phyloP scores from a whole-genome alignment of 768 basidiomycete genomes.

The Auricularia cornea region DNA sequence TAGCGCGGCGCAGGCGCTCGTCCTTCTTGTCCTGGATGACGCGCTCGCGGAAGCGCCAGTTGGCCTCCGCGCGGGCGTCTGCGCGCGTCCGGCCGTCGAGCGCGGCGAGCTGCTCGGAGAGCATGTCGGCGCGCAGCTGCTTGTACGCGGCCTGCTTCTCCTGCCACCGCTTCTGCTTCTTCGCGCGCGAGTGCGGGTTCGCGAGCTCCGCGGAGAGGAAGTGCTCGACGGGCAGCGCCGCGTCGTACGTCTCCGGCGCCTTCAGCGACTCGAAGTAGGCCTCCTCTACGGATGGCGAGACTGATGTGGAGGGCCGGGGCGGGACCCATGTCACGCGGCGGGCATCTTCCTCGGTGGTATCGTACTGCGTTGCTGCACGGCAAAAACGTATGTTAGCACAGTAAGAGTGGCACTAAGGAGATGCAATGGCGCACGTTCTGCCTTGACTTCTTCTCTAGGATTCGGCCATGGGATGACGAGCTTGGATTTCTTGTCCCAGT shows the following conservation, averaged over 20 bases:
- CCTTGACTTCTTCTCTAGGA: slow-evolving; percentile 28
- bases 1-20: slow-evolving; percentile 26
- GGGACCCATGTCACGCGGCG: slow-evolving; percentile 62
- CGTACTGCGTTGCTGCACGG: slow-evolving; percentile 52
- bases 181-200: slow-evolving; percentile 76
- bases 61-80: slow-evolving; percentile 65
- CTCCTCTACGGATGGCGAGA: slow-evolving; percentile 27
- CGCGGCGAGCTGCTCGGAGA: slow-evolving; percentile 34
- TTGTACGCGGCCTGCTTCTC: slow-evolving; percentile 40
- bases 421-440: slow-evolving; percentile 34
- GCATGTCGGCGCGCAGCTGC: slow-evolving; percentile 43
- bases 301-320: slow-evolving; percentile 41
- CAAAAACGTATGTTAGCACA: too few species aligned
- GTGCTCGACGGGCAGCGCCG: slow-evolving; percentile 53
- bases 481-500: slow-evolving; percentile 23
- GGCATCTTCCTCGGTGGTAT: slow-evolving; percentile 55
- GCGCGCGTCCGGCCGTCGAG: slow-evolving; percentile 50
- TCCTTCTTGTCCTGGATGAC: slow-evolving; percentile 50
- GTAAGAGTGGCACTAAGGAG: neutral
- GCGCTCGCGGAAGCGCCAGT: slow-evolving; percentile 61
- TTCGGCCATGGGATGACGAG: slow-evolving; percentile 67
- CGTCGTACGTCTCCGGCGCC: slow-evolving; percentile 35
- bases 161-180: slow-evolving; percentile 74
- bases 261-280: slow-evolving; percentile 46
- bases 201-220: slow-evolving; percentile 62